phyloP scores from a whole-genome alignment of 2,329 filamentous ascomycete genomes.

The Eurotiales sp. region DNA sequence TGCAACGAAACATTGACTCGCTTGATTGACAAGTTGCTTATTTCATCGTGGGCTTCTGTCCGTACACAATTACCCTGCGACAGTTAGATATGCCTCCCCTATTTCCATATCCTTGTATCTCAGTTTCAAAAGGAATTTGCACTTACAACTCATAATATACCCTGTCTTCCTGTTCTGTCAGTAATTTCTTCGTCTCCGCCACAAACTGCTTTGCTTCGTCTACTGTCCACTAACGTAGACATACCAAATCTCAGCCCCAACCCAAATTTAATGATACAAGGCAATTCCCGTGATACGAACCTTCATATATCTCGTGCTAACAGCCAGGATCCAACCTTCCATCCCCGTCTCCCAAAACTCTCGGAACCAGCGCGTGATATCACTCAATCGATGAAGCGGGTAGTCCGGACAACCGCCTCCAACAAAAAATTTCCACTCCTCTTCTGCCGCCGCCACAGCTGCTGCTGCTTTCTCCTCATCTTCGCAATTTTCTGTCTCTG shows the following conservation, averaged over 20 bases:
- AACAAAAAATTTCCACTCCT: slow-evolving; percentile 15
- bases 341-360: slow-evolving; percentile 25
- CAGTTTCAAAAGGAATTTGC: neutral
- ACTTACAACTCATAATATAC: slow-evolving; percentile 24
- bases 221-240: slow-evolving; percentile 26
- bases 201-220: slow-evolving; percentile 25
- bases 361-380: slow-evolving; percentile 22
- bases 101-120: too few species aligned
- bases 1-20: neutral
- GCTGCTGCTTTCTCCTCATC: neutral
- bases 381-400: slow-evolving; percentile 14
- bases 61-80: slow-evolving; percentile 13
- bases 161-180: slow-evolving; percentile 17
- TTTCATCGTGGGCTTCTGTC: slow-evolving; percentile 9
- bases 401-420: slow-evolving; percentile 15
- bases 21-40: neutral
- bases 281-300: slow-evolving; percentile 17
- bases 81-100: neutral
- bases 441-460: too few species aligned
- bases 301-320: slow-evolving; percentile 25
- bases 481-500: neutral
- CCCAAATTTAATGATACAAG: neutral
- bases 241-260: too few species aligned
- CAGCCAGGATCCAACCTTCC: slow-evolving; percentile 27
- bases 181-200: slow-evolving; percentile 17